Conservation (phyloP, 2,329 filamentous ascomycete genomes). For the Botrytis fragariae region DNA sequence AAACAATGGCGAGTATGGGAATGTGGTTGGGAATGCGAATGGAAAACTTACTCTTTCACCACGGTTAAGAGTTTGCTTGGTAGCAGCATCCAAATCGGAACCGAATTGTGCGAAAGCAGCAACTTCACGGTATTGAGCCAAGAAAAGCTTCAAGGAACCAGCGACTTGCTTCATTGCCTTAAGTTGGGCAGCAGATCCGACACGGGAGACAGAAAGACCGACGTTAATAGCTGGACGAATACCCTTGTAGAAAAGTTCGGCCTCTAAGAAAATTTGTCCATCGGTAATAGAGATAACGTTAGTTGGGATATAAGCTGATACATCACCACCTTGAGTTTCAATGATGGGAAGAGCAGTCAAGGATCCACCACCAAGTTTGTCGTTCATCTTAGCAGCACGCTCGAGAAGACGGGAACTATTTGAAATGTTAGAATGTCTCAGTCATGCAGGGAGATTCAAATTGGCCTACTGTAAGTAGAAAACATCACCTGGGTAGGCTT, state of each 20-base stretch:
- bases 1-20: neutral
- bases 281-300: conserved; percentile 99
- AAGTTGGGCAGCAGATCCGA: conserved; percentile 98
- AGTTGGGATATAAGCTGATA: conserved; percentile 99
- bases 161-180: conserved; percentile 99
- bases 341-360: conserved; percentile 97
- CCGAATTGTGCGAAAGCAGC: conserved; percentile 99
- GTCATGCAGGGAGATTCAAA: no score
- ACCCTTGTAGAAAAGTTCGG: conserved; percentile 99
- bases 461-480: no score
- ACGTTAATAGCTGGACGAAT: conserved; percentile 99
- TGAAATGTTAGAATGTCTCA: no score
- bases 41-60: conserved; percentile 84
- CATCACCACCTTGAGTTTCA: conserved; percentile 99
- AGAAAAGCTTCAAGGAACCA: conserved; percentile 99
- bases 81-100: conserved; percentile 97
- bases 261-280: conserved; percentile 99
- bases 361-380: conserved; percentile 91
- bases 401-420: conserved; percentile 82
- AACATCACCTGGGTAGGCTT: conserved; percentile 98
- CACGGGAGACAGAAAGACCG: conserved; percentile 99
- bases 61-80: conserved; percentile 97
- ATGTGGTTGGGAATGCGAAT: neutral
- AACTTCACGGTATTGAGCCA: conserved; percentile 99
- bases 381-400: conserved; percentile 98